A percentile compares a stretch with the other conserved stretches of the same genome.
phyloP scores from a whole-genome alignment of 2,329 filamentous ascomycete species.

The Didymosphaeria variabile region DNA sequence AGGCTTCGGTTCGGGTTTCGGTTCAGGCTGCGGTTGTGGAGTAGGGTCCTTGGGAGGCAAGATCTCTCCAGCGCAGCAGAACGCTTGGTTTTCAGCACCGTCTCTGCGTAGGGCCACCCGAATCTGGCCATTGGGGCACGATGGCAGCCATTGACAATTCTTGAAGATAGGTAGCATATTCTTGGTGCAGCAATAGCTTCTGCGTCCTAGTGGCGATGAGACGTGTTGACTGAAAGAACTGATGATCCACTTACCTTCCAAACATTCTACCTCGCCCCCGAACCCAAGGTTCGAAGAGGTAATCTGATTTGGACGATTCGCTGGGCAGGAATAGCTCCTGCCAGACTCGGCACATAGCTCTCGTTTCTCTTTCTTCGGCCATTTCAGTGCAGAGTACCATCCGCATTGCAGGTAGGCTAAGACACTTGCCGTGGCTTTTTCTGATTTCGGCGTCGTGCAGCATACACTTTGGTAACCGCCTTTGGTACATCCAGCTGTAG shows the following conservation, averaged over 20 bases:
- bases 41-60: neutral
- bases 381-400: slow-evolving; percentile 6
- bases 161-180: neutral
- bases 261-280: neutral
- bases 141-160: neutral
- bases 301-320: neutral
- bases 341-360: neutral
- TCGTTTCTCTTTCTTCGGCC: neutral
- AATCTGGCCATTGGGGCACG: neutral
- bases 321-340: neutral
- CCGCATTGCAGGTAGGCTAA: slow-evolving; percentile 11
- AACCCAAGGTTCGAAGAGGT: neutral
- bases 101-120: neutral
- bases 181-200: slow-evolving; percentile 1
- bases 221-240: neutral
- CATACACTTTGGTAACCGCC: slow-evolving; percentile 13
- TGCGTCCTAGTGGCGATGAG: neutral
- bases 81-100: neutral
- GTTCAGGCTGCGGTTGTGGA: neutral
- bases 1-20: neutral
- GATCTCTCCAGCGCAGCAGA: slow-evolving; percentile 6
- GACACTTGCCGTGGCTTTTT: neutral
- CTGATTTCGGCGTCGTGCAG: neutral
- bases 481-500: slow-evolving; percentile 8
- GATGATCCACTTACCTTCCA: neutral